Base-by-base conservation (phyloP, 169 alveolate species). In the Cystoisospora suis region DNA sequence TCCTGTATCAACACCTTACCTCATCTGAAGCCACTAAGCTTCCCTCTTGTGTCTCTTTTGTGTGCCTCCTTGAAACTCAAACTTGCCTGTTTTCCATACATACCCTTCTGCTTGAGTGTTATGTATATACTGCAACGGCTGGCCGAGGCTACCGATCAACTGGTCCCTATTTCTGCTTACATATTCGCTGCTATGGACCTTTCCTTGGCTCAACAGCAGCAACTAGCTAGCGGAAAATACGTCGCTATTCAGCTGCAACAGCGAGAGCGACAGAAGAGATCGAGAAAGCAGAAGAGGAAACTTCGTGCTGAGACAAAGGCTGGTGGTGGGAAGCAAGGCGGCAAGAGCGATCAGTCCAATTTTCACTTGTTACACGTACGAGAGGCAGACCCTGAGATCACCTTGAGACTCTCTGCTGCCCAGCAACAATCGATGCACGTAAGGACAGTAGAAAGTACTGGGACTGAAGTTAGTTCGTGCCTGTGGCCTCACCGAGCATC, bases 401-500 rank as follows among this genome's bases (percentile, higher is more conserved):
- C 65, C 46, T 83, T 86, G 7, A 86, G 42, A 69, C 75, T 86
- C 29, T 65, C 49, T 36, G 44, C 47, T 0, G 81, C 90, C 36
- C 83, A 86, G 70, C 90, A 86, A 23, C 38, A 29, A 1, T 61
- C 83, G 53, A 23, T 86, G 44, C 90, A 86, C 0, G 90, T 86
- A 86, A 15, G 90, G n/a, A 27, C 4, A 75, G 42, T 7, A 36
- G 40, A 23, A 38, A 12, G 40, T 27, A 34, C 44, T 7, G 49
- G 29, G 9, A n/a, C 77, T n/a, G n/a, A n/a, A n/a, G n/a, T n/a
- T n/a, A n/a, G n/a, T n/a, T n/a, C n/a, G n/a, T n/a, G n/a, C n/a
- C n/a, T n/a, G n/a, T n/a, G n/a, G n/a, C n/a, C n/a, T n/a, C n/a
- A n/a, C n/a, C n/a, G n/a, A n/a, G n/a, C n/a, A n/a, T n/a, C n/a